Percentiles rank a stretch among this genome's conserved stretches.
Evolutionary conservation across 148 eudicot species (phyloP).

Genomic region (Salicornia ramosissima): DNA sequence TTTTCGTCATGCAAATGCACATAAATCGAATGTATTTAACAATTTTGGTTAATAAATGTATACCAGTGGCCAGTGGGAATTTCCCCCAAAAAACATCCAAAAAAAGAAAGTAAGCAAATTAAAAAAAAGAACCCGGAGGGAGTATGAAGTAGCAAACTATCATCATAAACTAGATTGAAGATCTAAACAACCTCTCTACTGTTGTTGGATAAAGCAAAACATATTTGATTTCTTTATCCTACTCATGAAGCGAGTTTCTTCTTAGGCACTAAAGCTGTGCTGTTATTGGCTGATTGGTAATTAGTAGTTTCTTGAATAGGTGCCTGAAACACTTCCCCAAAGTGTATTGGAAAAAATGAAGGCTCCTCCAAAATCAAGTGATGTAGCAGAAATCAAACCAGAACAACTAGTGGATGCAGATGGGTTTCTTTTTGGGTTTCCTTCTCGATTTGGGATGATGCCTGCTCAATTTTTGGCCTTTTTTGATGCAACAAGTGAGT

Average conservation of each 20-base stretch:
- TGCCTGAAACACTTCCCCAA: slow-evolving; percentile 58
- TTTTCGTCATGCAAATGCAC: no score
- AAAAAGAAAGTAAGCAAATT: no score
- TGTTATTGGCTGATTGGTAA: not conserved
- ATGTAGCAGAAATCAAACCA: slow-evolving; percentile 49
- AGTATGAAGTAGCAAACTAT: no score
- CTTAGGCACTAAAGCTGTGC: not conserved
- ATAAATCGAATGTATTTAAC: no score
- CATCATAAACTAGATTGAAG: no score
- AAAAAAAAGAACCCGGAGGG: no score
- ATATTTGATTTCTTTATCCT: not conserved
- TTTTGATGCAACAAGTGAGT: slow-evolving; percentile 47
- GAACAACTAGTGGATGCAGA: slow-evolving; percentile 64
- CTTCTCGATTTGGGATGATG: slow-evolving; percentile 77
- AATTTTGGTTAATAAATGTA: no score
- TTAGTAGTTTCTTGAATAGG: slow-evolving; percentile 23
- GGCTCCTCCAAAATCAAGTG: slow-evolving; percentile 52
- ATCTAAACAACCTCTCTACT: not conserved
- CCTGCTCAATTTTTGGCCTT: slow-evolving; percentile 62
- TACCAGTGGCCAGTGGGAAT: no score
- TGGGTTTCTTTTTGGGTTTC: slow-evolving; percentile 68
- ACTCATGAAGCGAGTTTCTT: not conserved
- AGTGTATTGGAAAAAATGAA: slow-evolving; percentile 56
- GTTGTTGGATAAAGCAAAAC: not conserved
- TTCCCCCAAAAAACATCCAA: no score